Evolutionary conservation across 768 basidiomycete species (phyloP), one percentile per base, ranked within the genome.

Genomic region (Kwoniella sp.): DNA sequence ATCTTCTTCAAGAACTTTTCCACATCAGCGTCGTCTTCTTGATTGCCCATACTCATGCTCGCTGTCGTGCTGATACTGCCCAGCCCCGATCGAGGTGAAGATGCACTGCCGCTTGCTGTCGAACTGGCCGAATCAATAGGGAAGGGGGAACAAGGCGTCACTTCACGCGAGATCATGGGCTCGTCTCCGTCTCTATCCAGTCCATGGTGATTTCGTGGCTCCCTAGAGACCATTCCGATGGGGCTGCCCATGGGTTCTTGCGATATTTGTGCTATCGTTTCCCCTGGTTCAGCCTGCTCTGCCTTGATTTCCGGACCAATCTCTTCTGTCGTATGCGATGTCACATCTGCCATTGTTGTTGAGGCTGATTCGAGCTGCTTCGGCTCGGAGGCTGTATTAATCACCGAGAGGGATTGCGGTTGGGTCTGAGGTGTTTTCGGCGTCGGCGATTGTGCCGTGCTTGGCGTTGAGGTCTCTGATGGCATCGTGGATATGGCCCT

Each of bases 1-100:
- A 75, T 68, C 37, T 69, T 57, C 54, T 71, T 75, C 59, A 69
- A 37, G 47, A 78, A 74, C 34, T 65, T 66, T 17, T 78, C 72
- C 48, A 72, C 65, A 67, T 75, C 73, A 12, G 55, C 71, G 20
- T 68, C 68, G 17, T 31, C 31, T 4, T 47, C 30, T n/a, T 52
- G 55, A 17, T 56, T 58, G 1, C 38, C 34, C 22, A 15, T 48
- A 31, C 30, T 50, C 22, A 9, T 55, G 45, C 60, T 58, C 11
- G 53, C 65, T 31, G 55, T 63, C 20, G 51, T 65, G 38, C 65
- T 67, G 26, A 50, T 55, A 55, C 67, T 69, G 22, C 50, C 48
- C 45, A 34, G 23, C 1, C 54, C 55, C 48, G 65, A 57, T 58
- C 60, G 51, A 8, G 60, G 58, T 28, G 59, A 61, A 25, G 51